These are phyloP conservation scores for Steccherinum ochraceum DNA, from an alignment of 768 basidiomycete genomes.

Conservation along the genomic window DNA sequence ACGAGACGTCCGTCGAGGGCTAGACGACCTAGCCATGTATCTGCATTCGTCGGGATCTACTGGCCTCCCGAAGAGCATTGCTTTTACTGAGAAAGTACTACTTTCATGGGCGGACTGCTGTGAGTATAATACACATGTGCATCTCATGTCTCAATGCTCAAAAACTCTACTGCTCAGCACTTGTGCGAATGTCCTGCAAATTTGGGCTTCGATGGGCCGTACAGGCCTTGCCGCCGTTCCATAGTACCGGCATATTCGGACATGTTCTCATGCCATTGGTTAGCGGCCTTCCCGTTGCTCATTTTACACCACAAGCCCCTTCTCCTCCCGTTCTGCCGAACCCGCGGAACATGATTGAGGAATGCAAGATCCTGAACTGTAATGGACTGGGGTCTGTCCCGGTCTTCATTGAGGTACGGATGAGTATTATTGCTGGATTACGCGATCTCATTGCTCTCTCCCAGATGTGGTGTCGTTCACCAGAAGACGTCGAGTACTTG, in stretches of 20 bases:
- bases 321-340: conserved; percentile 13
- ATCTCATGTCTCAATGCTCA: too few species aligned
- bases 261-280: conserved; percentile 9
- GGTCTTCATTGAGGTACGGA: conserved; percentile 13
- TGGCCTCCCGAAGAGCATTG: conserved; percentile 17
- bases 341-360: conserved; percentile 11
- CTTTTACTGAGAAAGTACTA: conserved; percentile 13
- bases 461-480: conserved; percentile 5
- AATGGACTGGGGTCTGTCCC: conserved; percentile 10
- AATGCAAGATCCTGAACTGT: conserved; percentile 2
- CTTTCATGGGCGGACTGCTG: conserved; percentile 7
- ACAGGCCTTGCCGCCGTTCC: conserved; percentile 11
- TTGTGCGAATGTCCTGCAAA: too few species aligned
- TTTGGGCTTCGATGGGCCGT: conserved; percentile 9
- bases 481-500: conserved; percentile 3
- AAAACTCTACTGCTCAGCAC: too few species aligned
- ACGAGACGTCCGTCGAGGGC: background rate
- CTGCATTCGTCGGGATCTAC: conserved; percentile 21
- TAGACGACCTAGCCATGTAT: conserved; percentile 9
- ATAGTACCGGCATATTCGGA: conserved; percentile 7
- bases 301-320: conserved; percentile 7
- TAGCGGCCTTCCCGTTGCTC: conserved; percentile 3
- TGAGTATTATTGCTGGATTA: too few species aligned
- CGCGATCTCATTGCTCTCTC: too few species aligned
- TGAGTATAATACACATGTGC: too few species aligned